Conservation (phyloP, 345 rosid species). For the Populus euphratica region DNA sequence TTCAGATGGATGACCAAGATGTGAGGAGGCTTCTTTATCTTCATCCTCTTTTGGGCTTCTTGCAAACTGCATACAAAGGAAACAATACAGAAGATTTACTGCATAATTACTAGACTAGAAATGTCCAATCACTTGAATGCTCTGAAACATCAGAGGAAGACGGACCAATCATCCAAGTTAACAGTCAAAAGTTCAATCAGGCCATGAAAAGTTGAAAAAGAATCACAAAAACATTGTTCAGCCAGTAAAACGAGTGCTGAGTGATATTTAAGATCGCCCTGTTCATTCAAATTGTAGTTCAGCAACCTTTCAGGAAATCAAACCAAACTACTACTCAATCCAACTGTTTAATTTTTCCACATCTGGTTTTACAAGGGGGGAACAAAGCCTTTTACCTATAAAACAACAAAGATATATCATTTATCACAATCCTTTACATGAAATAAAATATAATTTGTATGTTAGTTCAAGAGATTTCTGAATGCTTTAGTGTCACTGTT, state of each 20-base stretch:
- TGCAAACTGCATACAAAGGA: conserved; percentile 69
- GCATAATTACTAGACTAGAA: neutral
- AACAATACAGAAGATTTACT: neutral
- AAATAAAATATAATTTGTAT: neutral
- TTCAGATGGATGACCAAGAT: conserved; percentile 88
- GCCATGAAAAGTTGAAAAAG: neutral
- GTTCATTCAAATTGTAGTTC: neutral
- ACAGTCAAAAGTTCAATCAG: neutral
- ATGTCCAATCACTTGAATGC: neutral
- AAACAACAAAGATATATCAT: neutral
- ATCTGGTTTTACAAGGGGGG: neutral
- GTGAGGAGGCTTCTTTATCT: conserved; percentile 96
- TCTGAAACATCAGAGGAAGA: neutral
- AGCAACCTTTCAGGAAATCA: neutral
- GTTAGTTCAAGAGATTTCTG: neutral
- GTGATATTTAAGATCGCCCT: neutral
- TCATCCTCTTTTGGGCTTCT: conserved; percentile 99
- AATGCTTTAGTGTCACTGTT: neutral
- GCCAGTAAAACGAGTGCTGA: neutral
- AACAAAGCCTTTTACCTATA: neutral
- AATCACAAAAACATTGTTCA: neutral
- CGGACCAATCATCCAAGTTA: neutral
- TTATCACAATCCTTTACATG: neutral
- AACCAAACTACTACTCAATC: neutral
- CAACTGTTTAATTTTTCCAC: neutral